Evolutionary conservation across 2,329 filamentous ascomycete genomes (phyloP), one percentile per base, ranked within the genome.

Genomic region (Botrytis cinerea): DNA sequence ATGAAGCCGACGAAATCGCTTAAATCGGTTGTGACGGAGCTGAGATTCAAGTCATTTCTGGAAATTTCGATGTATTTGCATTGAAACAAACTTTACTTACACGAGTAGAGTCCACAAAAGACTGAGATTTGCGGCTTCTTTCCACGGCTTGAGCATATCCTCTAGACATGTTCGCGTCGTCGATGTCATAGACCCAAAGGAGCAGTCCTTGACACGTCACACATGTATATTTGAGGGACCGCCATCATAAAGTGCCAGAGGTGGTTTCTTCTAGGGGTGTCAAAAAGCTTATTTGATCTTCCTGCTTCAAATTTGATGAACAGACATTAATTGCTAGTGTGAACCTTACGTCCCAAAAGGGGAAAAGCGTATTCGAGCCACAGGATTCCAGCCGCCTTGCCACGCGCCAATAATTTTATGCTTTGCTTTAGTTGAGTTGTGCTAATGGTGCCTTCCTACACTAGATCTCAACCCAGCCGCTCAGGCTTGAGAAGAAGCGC

Each of bases 221-320:
- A 51, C 63, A 67, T 48, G 32, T 67, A 51, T n/a, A 51, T 35
- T 68, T 68, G 46, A 40, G 64, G 32, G 35, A 68, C 35, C 16
- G 18, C 51, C 40, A 63, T 28, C 54, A 61, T 4, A 46, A 40
- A 20, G 22, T 63, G 14, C 40, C n/a, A 70, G 25, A n/a, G 35
- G 43, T 16, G 68, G 18, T 60, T 62, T 45, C 25, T 35, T 45
- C n/a, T 45, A 46, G 60, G 60, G 28, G 51, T 61, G 57, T 45
- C 48, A 43, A 32, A 57, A 70, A 61, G 40, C 66, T 71, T 71
- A 46, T 71, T 46, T 59, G 48, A 62, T 61, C 59, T 35, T 43
- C 51, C 40, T 63, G 28, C 40, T 40, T n/a, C 40, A 25, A 38
- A 7, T 32, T n/a, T 35, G 54, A 32, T 22, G 70, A 70, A 68